Evolutionary conservation across 1,284 basidiomycete species (phyloP).

Genomic region (Quambalaria eucalypti): DNA sequence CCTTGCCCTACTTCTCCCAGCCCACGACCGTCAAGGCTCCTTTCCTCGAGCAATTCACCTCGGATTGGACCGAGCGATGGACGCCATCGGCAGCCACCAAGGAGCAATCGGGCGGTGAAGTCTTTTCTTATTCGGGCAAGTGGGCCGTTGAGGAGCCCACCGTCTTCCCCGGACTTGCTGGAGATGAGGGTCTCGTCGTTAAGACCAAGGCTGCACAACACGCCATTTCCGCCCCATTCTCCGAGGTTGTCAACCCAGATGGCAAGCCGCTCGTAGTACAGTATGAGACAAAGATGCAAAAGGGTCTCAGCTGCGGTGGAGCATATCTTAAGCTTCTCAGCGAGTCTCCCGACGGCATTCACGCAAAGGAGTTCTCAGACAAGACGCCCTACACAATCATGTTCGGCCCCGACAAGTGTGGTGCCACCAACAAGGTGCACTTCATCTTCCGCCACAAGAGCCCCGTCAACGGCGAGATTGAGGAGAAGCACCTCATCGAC

Average conservation of each 20-base stretch:
- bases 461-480: slow-evolving; percentile 54
- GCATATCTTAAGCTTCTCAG: slow-evolving; percentile 92
- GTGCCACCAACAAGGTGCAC: slow-evolving; percentile 45
- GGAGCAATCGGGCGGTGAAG: slow-evolving; percentile 50
- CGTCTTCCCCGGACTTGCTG: slow-evolving; percentile 54
- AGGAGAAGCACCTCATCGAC: slow-evolving; percentile 88
- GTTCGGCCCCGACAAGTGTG: slow-evolving; percentile 47
- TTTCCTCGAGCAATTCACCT: slow-evolving; percentile 94
- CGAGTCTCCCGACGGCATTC: slow-evolving; percentile 47
- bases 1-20: slow-evolving; percentile 33
- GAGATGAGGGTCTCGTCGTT: slow-evolving; percentile 47
- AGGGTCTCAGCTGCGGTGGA: slow-evolving; percentile 97
- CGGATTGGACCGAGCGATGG: slow-evolving; percentile 85
- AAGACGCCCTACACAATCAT: slow-evolving; percentile 47
- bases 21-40: slow-evolving; percentile 74
- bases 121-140: slow-evolving; percentile 88
- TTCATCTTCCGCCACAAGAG: slow-evolving; percentile 47
- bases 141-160: slow-evolving; percentile 90
- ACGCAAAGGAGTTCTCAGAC: slow-evolving; percentile 42
- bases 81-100: slow-evolving; percentile 92
- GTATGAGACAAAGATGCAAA: slow-evolving; percentile 94
- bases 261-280: slow-evolving; percentile 83
- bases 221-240: slow-evolving; percentile 90
- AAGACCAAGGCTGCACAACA: slow-evolving; percentile 85
- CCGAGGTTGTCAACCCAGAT: slow-evolving; percentile 59